Conservation (phyloP, 371 early-diverging fungal genomes). For the Amoeboaphelidium occidentale region DNA sequence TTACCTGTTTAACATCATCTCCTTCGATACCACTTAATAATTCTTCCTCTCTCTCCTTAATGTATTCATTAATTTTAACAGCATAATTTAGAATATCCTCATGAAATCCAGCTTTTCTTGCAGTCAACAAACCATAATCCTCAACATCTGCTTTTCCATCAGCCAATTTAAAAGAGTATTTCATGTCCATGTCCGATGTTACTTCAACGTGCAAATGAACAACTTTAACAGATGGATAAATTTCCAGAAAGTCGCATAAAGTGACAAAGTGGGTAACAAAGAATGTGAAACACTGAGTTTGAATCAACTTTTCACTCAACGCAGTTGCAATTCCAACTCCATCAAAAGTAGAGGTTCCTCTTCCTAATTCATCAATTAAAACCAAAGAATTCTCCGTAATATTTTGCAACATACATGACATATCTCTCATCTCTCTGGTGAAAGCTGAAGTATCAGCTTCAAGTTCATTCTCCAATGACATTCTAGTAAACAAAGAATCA, state of each 20-base stretch:
- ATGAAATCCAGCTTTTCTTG: too few species aligned
- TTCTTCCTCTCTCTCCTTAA: too few species aligned
- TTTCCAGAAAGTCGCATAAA: not conserved
- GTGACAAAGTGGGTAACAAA: constrained; percentile 8
- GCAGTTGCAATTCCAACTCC: constrained; percentile 58
- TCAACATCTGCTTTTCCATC: too few species aligned
- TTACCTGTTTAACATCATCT: too few species aligned
- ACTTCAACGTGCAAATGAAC: not conserved
- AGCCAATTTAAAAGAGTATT: too few species aligned
- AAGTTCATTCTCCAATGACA: constrained; percentile 40
- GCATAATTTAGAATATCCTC: too few species aligned
- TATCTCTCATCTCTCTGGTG: constrained; percentile 75
- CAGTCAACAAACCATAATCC: too few species aligned
- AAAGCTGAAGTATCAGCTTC: constrained; percentile 52
- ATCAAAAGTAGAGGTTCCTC: constrained; percentile 70
- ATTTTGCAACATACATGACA: constrained; percentile 51
- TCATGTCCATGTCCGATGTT: too few species aligned
- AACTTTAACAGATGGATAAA: not conserved
- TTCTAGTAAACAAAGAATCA: constrained; percentile 33
- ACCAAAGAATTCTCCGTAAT: constrained; percentile 40
- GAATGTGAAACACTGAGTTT: constrained; percentile 10
- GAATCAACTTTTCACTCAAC: constrained; percentile 41
- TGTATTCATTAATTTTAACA: too few species aligned
- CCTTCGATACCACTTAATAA: too few species aligned
- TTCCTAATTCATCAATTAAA: constrained; percentile 87